These are phyloP conservation scores for Paracoccidioides brasiliensis DNA, from an alignment of 2,329 filamentous ascomycete species.

Conservation along the genomic window DNA sequence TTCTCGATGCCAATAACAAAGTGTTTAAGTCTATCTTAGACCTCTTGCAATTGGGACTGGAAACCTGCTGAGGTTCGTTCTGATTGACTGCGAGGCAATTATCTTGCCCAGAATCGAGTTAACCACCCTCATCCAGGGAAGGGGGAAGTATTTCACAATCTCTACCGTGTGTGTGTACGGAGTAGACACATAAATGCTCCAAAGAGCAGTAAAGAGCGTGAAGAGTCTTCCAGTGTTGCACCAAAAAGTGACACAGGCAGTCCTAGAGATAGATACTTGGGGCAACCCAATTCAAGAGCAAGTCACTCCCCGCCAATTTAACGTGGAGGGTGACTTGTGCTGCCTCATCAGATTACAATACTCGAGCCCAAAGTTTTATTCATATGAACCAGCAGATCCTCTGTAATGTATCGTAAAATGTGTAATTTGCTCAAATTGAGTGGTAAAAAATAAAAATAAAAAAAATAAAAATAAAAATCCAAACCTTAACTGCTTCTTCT, in stretches of 20 bases:
- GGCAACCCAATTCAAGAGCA: neutral
- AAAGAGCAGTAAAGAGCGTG: too few species aligned
- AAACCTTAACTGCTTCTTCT: neutral
- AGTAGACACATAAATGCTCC: too few species aligned
- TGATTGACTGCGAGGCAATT: neutral
- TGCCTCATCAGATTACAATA: too few species aligned
- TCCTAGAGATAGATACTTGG: too few species aligned
- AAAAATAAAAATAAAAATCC: neutral
- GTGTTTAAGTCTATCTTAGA: neutral
- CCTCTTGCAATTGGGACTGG: neutral
- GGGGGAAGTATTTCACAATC: neutral
- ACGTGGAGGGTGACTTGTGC: neutral
- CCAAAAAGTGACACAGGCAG: too few species aligned
- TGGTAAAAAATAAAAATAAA: neutral
- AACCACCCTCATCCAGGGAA: too few species aligned
- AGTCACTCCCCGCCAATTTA: neutral
- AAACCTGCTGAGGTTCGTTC: neutral
- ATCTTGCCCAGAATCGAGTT: neutral
- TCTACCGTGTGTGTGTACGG: too few species aligned
- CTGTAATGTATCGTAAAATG: too few species aligned
- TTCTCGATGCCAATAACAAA: too few species aligned
- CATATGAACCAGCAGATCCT: too few species aligned
- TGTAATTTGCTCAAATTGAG: neutral
- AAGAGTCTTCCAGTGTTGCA: too few species aligned
- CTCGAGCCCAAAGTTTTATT: too few species aligned